Base-by-base conservation (phyloP, 495 filamentous ascomycete genomes). In the Tricharina praecox region DNA sequence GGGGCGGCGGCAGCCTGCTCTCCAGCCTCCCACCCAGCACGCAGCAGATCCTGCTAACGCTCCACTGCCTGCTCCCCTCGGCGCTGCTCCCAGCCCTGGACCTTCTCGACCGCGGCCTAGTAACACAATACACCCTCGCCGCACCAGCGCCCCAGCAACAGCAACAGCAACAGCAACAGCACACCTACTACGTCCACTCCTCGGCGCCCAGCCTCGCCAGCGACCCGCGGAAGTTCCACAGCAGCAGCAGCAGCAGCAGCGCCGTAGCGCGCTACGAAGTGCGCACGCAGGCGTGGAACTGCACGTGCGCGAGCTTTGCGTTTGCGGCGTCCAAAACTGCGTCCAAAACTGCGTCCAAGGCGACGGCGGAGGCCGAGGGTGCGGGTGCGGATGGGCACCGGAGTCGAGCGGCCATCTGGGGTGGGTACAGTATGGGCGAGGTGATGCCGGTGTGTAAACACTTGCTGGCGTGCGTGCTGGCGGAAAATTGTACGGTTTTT, bases 261-360 rank as follows among this genome's bases (percentile, higher is more conserved):
- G n/a, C n/a, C n/a, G n/a, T n/a, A n/a, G 1, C 5, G 28, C 57
- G 54, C 53, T 92, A 93, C 63, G 70, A 81, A 53, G 82, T 93
- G 20, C 71, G 76, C 5, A 66, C 82, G 4, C 48, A 56, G 2
- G 78, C 82, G n/a, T 95, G 87, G 87, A 85, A 82, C 59, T 95
- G 87, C 60, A 81, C 75, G 8, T 95, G 87, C 68, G 78, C 83
- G 1, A 77, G 76, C 2, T 95, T 93, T 59, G 71, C 79, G 0
- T 79, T 88, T 49, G 66, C 74, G 24, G 71, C 75, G 32, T n/a
- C n/a, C n/a, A n/a, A n/a, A n/a, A n/a, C n/a, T n/a, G n/a, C n/a
- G n/a, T n/a, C n/a, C n/a, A n/a, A n/a, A n/a, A n/a, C n/a, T n/a
- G n/a, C n/a, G n/a, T n/a, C n/a, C n/a, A n/a, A n/a, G n/a, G 83